Evolutionary conservation across 257 asterid genomes (phyloP).

Genomic region (Lycium barbarum): DNA sequence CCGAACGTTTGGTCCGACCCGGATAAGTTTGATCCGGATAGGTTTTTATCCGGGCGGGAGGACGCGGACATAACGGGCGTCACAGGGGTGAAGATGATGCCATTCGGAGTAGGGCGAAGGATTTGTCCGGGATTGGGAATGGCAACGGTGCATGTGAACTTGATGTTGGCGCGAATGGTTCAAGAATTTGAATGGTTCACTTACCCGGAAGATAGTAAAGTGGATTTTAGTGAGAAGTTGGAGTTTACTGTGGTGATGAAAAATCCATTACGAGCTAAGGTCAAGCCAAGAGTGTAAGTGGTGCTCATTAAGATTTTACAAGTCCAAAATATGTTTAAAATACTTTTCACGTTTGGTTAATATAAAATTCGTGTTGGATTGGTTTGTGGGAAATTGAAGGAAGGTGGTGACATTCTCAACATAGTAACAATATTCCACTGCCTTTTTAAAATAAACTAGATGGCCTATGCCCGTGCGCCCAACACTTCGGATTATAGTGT

Average conservation of each 20-base stretch:
- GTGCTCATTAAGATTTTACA: background rate
- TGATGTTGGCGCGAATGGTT: conserved; percentile 88
- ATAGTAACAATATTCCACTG: background rate
- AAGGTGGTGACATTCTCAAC: background rate
- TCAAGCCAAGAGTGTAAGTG: conserved; percentile 57
- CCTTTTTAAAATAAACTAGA: no score
- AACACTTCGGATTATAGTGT: no score
- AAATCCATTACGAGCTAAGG: conserved; percentile 66
- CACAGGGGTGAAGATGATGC: conserved; percentile 76
- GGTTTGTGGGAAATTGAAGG: background rate
- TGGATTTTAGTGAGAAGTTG: conserved; percentile 67
- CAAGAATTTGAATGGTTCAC: conserved; percentile 62
- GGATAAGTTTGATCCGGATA: conserved; percentile 34
- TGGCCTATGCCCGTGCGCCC: no score
- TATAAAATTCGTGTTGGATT: no score
- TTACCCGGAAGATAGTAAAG: conserved; percentile 56
- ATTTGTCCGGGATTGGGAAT: conserved; percentile 90
- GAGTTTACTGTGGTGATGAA: conserved; percentile 71
- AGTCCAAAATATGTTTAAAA: background rate
- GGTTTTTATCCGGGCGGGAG: conserved; percentile 67
- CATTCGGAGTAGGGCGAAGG: conserved; percentile 89
- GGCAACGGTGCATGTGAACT: conserved; percentile 76
- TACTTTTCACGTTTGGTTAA: no score
- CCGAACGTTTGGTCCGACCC: conserved; percentile 66
- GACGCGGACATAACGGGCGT: conserved; percentile 42